Conservation (phyloP, 2,329 filamentous ascomycete genomes). For the Emydomyces testavorans region DNA sequence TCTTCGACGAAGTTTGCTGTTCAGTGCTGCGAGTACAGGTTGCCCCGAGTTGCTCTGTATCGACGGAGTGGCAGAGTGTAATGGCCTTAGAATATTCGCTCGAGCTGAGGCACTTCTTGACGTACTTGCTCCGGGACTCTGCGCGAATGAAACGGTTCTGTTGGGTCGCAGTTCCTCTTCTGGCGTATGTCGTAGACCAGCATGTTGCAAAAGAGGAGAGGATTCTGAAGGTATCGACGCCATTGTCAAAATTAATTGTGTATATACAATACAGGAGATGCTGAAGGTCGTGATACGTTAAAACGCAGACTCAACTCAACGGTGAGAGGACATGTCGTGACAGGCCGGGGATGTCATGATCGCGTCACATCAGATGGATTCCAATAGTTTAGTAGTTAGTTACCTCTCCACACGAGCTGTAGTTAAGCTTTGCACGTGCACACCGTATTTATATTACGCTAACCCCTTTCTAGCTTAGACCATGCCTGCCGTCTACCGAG, state of each 20-base stretch:
- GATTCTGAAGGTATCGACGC: constrained; percentile 12
- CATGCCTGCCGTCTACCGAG: background rate
- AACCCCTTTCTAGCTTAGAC: background rate
- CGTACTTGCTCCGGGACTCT: constrained; percentile 36
- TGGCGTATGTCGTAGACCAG: constrained; percentile 25
- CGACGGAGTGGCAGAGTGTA: constrained; percentile 31
- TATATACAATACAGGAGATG: background rate
- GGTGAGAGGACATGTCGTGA: too few relatives aligned
- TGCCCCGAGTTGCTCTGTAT: constrained; percentile 28
- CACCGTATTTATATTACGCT: background rate
- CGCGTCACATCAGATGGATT: background rate
- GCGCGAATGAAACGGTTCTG: constrained; percentile 40
- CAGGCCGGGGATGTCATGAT: background rate
- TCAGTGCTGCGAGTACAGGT: constrained; percentile 65
- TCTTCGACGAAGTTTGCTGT: constrained; percentile 74
- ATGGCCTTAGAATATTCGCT: constrained; percentile 31
- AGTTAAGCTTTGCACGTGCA: constrained; percentile 7
- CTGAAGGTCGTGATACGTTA: background rate
- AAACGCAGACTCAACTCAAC: background rate
- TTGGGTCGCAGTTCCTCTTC: constrained; percentile 28
- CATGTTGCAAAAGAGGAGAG: constrained; percentile 12
- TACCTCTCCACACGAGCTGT: constrained; percentile 3
- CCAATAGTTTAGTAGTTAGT: background rate
- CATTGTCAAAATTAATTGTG: background rate
- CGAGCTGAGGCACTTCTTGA: constrained; percentile 34